Evolutionary conservation across 192 early-diverging fungal genomes (phyloP).

Genomic region (Ambispora gerdemannii): DNA sequence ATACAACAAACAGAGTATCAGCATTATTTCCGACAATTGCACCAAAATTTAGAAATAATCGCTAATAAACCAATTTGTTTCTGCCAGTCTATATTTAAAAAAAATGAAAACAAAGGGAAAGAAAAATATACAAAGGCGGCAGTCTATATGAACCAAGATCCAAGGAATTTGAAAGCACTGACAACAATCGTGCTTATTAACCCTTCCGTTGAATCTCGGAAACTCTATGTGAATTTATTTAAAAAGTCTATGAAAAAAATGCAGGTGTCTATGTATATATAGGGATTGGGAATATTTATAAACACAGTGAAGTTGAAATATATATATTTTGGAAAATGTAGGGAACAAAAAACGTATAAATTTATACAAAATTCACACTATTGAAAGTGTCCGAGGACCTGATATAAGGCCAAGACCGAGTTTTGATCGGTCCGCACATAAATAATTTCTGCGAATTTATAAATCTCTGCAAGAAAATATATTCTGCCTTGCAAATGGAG

Average conservation of each 20-base stretch:
- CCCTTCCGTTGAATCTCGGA: neutral
- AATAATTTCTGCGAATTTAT: neutral
- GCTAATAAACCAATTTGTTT: neutral
- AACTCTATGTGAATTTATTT: constrained; percentile 1
- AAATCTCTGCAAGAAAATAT: neutral
- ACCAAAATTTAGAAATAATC: neutral
- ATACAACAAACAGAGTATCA: neutral
- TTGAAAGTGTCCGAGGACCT: constrained; percentile 24
- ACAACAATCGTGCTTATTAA: neutral
- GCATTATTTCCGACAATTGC: no score
- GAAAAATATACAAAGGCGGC: neutral
- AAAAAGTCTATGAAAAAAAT: constrained; percentile 4
- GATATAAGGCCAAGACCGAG: neutral
- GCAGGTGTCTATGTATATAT: constrained; percentile 12
- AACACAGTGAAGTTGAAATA: constrained; percentile 3
- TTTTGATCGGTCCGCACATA: constrained; percentile 7
- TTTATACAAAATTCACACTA: neutral
- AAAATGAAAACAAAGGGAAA: neutral
- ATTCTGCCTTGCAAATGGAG: neutral
- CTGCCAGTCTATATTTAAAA: constrained; percentile 15
- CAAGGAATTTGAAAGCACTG: neutral
- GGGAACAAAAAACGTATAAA: neutral
- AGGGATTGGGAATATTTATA: neutral
- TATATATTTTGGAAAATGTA: neutral
- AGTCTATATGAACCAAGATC: constrained; percentile 16